Evolutionary conservation across 2,329 filamentous ascomycete genomes (phyloP).

Genomic region (Calonectria crousiana): DNA sequence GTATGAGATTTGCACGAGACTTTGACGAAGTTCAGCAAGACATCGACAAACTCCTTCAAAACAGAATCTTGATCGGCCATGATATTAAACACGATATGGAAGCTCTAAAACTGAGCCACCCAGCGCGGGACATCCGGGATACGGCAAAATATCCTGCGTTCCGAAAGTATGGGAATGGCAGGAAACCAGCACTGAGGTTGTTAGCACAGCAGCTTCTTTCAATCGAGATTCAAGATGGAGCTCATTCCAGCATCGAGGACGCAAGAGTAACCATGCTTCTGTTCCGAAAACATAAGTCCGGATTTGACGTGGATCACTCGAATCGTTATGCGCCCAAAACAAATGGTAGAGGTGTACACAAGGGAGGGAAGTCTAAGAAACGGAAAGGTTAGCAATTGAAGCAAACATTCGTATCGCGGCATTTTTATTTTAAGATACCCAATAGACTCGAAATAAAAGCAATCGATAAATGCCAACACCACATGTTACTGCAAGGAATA

Average conservation of each 20-base stretch:
- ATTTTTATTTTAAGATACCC: slow-evolving; percentile 35
- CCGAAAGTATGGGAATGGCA: slow-evolving; percentile 74
- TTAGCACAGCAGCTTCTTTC: slow-evolving; percentile 69
- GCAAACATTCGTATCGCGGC: background rate
- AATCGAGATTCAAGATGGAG: slow-evolving; percentile 72
- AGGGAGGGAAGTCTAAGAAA: slow-evolving; percentile 58
- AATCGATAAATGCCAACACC: background rate
- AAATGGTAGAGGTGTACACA: slow-evolving; percentile 36
- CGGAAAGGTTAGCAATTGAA: slow-evolving; percentile 43
- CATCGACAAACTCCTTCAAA: slow-evolving; percentile 76
- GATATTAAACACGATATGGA: slow-evolving; percentile 84
- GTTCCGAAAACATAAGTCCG: slow-evolving; percentile 84
- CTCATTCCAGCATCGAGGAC: slow-evolving; percentile 80
- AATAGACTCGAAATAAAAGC: slow-evolving; percentile 13
- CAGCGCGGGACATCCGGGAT: slow-evolving; percentile 83
- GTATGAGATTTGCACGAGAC: slow-evolving; percentile 76
- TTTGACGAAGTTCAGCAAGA: slow-evolving; percentile 84
- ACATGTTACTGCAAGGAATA: background rate
- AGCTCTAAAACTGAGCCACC: slow-evolving; percentile 82
- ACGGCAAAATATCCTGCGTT: slow-evolving; percentile 84
- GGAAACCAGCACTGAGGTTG: slow-evolving; percentile 74
- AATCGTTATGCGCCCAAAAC: slow-evolving; percentile 69
- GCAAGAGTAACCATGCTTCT: slow-evolving; percentile 91
- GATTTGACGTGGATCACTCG: slow-evolving; percentile 85
- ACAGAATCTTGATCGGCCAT: slow-evolving; percentile 84